phyloP scores from a whole-genome alignment of 208 protist species.

The Trypanosoma rangeli region DNA sequence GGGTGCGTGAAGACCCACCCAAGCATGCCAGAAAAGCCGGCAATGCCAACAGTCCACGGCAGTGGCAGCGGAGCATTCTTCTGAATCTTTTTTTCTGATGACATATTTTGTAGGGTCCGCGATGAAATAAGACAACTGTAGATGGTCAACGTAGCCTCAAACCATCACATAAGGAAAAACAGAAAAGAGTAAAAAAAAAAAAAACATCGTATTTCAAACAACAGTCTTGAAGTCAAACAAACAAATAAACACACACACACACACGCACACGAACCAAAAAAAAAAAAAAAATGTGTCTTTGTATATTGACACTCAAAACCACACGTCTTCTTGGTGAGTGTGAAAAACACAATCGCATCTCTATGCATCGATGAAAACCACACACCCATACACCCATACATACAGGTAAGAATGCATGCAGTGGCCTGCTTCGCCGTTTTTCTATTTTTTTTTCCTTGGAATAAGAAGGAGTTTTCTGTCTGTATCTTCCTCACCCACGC shows the following conservation, averaged over 20 bases:
- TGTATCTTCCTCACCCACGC: neutral
- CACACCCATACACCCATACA: no score
- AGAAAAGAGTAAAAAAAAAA: neutral
- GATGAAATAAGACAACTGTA: neutral
- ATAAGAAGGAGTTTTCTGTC: neutral
- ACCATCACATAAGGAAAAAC: neutral
- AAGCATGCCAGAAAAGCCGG: slow-evolving; percentile 81
- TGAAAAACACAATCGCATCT: neutral
- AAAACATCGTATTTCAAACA: no score
- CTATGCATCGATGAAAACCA: no score
- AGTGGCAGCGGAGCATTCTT: slow-evolving; percentile 21
- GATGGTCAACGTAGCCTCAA: neutral
- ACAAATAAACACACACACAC: neutral
- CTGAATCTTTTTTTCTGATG: slow-evolving; percentile 7
- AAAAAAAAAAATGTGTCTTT: neutral
- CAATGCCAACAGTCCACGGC: slow-evolving; percentile 62
- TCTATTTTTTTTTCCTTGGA: neutral
- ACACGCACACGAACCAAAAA: neutral
- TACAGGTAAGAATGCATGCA: neutral
- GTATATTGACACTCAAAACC: neutral
- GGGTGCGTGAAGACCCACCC: slow-evolving; percentile 91
- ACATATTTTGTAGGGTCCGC: neutral
- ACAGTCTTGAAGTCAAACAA: neutral
- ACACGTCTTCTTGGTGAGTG: neutral
- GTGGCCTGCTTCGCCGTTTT: neutral